A percentile compares a stretch with the other conserved stretches of the same genome.
Conservation (phyloP, 2,329 filamentous ascomycete species). For the Myriosclerotinia duriaeana region DNA sequence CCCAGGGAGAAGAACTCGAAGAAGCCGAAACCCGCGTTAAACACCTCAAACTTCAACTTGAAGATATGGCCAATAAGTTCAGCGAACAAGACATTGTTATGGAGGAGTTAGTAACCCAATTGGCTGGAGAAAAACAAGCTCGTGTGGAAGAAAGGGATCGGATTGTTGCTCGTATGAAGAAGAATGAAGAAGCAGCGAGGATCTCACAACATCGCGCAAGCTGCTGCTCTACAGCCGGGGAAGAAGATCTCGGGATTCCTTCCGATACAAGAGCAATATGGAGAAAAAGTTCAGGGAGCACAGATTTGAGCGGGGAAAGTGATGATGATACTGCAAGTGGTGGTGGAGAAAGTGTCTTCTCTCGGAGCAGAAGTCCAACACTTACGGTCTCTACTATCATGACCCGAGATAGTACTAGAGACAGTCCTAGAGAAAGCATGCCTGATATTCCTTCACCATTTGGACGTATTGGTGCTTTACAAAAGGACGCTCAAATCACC, state of each 20-base stretch:
- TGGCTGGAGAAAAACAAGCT: constrained; percentile 52
- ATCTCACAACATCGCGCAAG: constrained; percentile 12
- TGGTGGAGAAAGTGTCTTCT: constrained; percentile 48
- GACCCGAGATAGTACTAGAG: constrained; percentile 22
- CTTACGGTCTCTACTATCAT: constrained; percentile 32
- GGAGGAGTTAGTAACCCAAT: constrained; percentile 50
- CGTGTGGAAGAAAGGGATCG: constrained; percentile 36
- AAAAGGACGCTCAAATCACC: constrained; percentile 1
- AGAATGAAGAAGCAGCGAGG: constrained; percentile 19
- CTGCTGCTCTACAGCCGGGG: constrained; percentile 17
- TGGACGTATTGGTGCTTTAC: constrained; percentile 15
- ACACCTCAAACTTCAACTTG: constrained; percentile 59
- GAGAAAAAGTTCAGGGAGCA: constrained; percentile 35
- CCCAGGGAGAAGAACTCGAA: constrained; percentile 54
- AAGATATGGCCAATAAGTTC: constrained; percentile 56
- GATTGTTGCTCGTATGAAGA: constrained; percentile 31
- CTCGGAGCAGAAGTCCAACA: constrained; percentile 58
- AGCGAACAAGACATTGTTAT: constrained; percentile 55
- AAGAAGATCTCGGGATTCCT: constrained; percentile 37
- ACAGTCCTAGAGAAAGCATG: constrained; percentile 18
- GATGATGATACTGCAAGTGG: constrained; percentile 25
- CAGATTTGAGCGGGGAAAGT: constrained; percentile 40
- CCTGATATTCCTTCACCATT: constrained; percentile 4
- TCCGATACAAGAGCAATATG: constrained; percentile 24
- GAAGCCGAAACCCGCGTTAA: constrained; percentile 54